Conservation (phyloP, 352 stramenopile species). For the Phytophthora crassamura region DNA sequence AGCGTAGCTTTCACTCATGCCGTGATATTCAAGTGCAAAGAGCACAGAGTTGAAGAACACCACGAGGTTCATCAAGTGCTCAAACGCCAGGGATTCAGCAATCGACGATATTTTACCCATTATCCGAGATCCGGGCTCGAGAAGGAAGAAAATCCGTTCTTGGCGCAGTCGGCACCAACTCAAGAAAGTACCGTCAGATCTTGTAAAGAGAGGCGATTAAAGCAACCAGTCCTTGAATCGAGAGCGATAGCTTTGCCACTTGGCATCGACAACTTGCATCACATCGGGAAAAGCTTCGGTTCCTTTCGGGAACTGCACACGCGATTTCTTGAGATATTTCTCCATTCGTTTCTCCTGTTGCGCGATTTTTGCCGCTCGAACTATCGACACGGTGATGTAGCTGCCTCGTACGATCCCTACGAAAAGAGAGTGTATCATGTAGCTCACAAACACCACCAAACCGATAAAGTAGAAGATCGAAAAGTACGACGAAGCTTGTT, state of each 20-base stretch:
- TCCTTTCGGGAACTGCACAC: constrained; percentile 59
- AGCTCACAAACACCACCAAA: constrained; percentile 84
- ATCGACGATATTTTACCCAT: constrained; percentile 62
- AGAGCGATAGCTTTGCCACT: constrained; percentile 40
- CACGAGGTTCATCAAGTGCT: constrained; percentile 80
- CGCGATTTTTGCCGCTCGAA: constrained; percentile 38
- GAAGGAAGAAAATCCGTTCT: constrained; percentile 71
- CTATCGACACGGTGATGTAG: constrained; percentile 74
- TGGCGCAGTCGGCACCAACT: constrained; percentile 62
- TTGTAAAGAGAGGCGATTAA: constrained; percentile 59
- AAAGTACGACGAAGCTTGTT: constrained; percentile 78
- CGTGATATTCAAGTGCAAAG: constrained; percentile 82
- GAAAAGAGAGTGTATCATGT: constrained; percentile 86
- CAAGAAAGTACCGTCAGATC: constrained; percentile 65
- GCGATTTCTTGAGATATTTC: constrained; percentile 56
- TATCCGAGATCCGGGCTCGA: constrained; percentile 52
- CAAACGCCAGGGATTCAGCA: constrained; percentile 66
- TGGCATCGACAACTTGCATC: constrained; percentile 45
- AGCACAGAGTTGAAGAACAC: constrained; percentile 81
- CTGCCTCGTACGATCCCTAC: constrained; percentile 84
- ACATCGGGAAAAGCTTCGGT: constrained; percentile 73
- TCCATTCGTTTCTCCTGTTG: constrained; percentile 39
- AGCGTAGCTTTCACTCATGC: constrained; percentile 65
- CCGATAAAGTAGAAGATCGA: constrained; percentile 84
- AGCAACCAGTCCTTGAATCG: constrained; percentile 35